Evolutionary conservation across 2,329 filamentous ascomycete species (phyloP), one percentile per base, ranked within the genome.

Genomic region (Scytalidium lignicola): DNA sequence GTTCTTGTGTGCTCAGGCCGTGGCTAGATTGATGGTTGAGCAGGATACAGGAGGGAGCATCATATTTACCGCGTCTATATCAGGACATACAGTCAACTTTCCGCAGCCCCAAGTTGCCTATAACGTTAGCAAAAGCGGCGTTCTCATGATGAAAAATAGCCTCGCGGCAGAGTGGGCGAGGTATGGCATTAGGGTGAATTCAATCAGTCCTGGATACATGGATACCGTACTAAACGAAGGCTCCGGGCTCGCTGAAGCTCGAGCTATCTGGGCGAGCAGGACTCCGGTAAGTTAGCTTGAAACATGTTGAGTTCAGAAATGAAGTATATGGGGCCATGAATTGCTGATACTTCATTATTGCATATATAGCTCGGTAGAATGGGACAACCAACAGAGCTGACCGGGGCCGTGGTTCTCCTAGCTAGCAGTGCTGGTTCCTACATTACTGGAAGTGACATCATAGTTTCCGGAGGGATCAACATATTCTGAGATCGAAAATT

Each of bases 131-230:
- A 91, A 91, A 64, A 80, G 83, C 0, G 85, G 79, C 0, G 65
- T 90, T 1, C 57, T 86, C 23, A 76, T 79, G 45, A 64, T 90
- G 56, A 82, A 80, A 44, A 79, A 75, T 54, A 82, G 74, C 29
- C 67, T 90, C 15, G 86, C 86, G 0, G 85, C 82, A 0, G 87
- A 91, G 65, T 90, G 86, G 86, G 83, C 82, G 1, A 67, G 71
- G 1, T 76, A 84, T 61, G 86, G 87, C 0, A 87, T 91, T 52
- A 68, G 83, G 2, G 82, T 86, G 4, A 90, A 91, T 57, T 79
- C 74, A 17, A 74, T 91, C 41, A 82, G 76, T 37, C 87, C 87
- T 0, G 86, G 86, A 0, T 90, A 90, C 58, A 88, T 90, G 81
- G 85, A 65, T 42, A 63, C 62, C 2, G 58, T 63, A 41, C 43